Conservation (phyloP, 164 flowering plant species). For the Platanus orientalis region DNA sequence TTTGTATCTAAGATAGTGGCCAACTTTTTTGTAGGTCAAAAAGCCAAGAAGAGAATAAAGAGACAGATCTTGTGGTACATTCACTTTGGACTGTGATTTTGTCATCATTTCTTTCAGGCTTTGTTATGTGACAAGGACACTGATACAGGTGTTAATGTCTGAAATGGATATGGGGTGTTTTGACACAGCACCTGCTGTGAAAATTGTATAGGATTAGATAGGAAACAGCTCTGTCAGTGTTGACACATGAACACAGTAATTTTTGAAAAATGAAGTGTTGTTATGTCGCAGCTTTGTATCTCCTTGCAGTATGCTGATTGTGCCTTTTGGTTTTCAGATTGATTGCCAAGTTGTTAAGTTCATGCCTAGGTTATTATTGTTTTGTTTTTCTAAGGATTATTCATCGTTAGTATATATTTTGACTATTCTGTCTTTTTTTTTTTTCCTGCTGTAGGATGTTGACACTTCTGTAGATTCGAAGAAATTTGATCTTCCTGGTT, state of each 20-base stretch:
- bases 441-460: conserved; percentile 30
- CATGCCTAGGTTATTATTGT: neutral
- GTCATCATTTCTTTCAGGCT: neutral
- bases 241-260: no score
- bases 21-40: conserved; percentile 30
- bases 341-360: neutral
- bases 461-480: conserved; percentile 29
- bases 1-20: conserved; percentile 1
- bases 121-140: no score
- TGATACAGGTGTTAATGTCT: no score
- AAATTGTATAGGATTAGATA: no score
- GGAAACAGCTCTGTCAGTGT: no score
- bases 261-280: neutral
- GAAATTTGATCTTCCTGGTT: conserved; percentile 68
- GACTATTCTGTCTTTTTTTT: no score
- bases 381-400: neutral
- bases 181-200: no score
- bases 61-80: conserved; percentile 32
- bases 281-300: neutral
- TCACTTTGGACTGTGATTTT: neutral
- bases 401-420: neutral
- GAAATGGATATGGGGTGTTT: no score
- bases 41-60: conserved; percentile 18
- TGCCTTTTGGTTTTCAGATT: neutral
- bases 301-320: neutral